Evolutionary conservation across 306 rosid genomes (phyloP), one percentile per base, ranked within the genome.

Genomic region (Vigna mungo): DNA sequence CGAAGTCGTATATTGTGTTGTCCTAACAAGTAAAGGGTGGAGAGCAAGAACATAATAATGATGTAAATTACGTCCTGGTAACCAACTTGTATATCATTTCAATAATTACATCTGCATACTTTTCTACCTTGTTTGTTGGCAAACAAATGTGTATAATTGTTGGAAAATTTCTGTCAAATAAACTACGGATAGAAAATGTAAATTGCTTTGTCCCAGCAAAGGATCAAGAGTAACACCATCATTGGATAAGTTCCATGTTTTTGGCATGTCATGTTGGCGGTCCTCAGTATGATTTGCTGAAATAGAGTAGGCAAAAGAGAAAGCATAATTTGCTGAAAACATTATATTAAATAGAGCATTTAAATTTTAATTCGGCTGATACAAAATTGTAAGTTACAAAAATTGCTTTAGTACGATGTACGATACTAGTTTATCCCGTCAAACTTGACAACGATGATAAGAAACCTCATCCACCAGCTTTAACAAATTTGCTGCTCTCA

Each of bases 1-100:
- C 81, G 88, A 61, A 79, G 23, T 64, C 84, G 76, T 1, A 88
- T 90, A 23, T 55, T 81, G 56, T 79, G 43, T 60, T 63, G 8
- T 51, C 52, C 67, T 5, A 10, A 17, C 55, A 27, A 73, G 70
- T 12, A 8, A 68, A 80, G 51, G 41, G 4, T 13, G 53, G 16
- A 72, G 10, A 37, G 11, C 30, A 37, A 68, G 32, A 48, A 16
- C 46, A 68, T 47, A 23, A 66, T 66, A 11, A 65, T 66, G 23
- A 48, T 49, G 66, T 58, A 67, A 67, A 56, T n/a, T 49, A 21
- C 61, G 63, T 30, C 1, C 30, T 17, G 12, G n/a, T n/a, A 21
- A 21, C 23, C 23, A 21, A 21, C 23, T 21, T 21, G 5, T 44
- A 44, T 44, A 12, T 44, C 59, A 44, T 44, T 12, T 12, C 15